Base-by-base conservation (phyloP, 202 grass and related monocot species). In the Tripidium arundinaceum region DNA sequence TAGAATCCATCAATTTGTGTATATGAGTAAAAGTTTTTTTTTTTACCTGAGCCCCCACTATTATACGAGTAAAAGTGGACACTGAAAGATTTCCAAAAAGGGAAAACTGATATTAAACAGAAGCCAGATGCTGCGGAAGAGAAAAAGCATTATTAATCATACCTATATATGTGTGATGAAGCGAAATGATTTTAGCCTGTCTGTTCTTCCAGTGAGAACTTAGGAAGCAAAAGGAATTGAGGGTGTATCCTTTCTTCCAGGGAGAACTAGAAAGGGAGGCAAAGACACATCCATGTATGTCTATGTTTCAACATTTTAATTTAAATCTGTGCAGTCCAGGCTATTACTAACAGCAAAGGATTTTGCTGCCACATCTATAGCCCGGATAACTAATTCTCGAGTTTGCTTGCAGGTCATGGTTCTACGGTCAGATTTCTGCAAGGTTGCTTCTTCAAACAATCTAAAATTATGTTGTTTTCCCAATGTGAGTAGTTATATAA, bases 201-300 rank as follows among this genome's bases (percentile, higher is more conserved):
- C 49, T 43, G 74, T n/a, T n/a, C n/a, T 26, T 70, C 72, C 7
- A 83, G 68, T 28, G 52, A 87, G 80, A 65, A 65, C 41, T 65
- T 5, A 18, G 29, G 42, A 80, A 68, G 45, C 41, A 84, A 84
- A 75, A 70, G 26, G 25, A 79, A 79, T 37, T 10, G 54, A 16
- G 41, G 62, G 16, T 60, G 33, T 41, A 40, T 9, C 49, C 31
- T 50, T 52, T 52, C 18, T 52, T 52, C 49, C 49, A 52, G 8
- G 50, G 50, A 55, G 50, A 55, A 55, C 50, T 55, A 21, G 7
- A 21, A 1, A 8, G 19, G 33, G n/a, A n/a, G n/a, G n/a, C n/a
- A n/a, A n/a, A n/a, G n/a, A n/a, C n/a, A n/a, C n/a, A n/a, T n/a
- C n/a, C n/a, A n/a, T 39, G 8, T 40, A 40, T 40, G 39, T 40